Evolutionary conservation across 1,284 basidiomycete genomes (phyloP).

Genomic region (Irpex lacteus): DNA sequence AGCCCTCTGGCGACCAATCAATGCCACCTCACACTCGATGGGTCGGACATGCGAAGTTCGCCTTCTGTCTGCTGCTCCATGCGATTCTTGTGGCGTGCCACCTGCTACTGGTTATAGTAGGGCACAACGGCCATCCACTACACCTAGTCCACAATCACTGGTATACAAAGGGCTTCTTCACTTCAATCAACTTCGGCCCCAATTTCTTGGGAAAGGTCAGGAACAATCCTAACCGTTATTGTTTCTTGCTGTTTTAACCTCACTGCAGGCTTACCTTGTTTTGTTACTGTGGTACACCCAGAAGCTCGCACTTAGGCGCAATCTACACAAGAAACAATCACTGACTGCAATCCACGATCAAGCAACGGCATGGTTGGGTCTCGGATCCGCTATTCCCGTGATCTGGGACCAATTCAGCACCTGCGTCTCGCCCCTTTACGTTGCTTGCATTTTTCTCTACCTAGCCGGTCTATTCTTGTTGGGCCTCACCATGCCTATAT

Average conservation of each 20-base stretch:
- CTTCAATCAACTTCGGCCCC: background rate
- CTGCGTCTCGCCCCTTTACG: background rate
- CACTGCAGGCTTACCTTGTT: constrained; percentile 7
- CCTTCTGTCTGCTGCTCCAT: background rate
- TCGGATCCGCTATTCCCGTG: constrained; percentile 4
- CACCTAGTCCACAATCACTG: background rate
- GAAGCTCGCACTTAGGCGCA: constrained; percentile 8
- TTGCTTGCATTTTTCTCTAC: constrained; percentile 5
- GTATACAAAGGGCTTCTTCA: background rate
- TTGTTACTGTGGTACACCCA: constrained; percentile 10
- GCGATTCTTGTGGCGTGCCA: background rate
- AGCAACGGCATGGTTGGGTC: constrained; percentile 9
- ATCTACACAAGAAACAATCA: constrained; percentile 9
- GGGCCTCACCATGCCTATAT: background rate
- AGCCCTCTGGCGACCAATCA: background rate
- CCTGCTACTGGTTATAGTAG: background rate
- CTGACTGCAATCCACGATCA: constrained; percentile 15
- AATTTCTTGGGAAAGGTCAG: background rate
- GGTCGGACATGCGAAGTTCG: background rate
- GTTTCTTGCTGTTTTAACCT: background rate
- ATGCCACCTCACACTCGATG: background rate
- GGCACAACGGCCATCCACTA: background rate
- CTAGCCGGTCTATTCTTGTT: background rate
- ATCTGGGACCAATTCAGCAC: background rate
- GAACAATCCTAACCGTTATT: too few relatives aligned